Base-by-base conservation (phyloP, 140 eudicot genomes). In the Senecio squalidus region DNA sequence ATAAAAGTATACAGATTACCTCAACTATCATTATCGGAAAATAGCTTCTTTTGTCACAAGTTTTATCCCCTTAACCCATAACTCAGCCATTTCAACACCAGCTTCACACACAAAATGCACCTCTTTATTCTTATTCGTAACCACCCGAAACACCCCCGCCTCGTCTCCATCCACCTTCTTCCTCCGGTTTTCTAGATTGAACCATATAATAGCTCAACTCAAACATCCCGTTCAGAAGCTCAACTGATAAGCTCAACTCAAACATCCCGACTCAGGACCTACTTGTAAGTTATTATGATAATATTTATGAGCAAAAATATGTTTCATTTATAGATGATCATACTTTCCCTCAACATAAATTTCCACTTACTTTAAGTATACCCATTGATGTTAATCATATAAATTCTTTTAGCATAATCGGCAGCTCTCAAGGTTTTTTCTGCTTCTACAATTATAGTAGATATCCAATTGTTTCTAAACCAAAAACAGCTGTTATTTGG, bases 91-190 rank as follows among this genome's bases (percentile, higher is more conserved):
- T 11, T 80, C 84, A 29, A 18, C 55, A 48, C 94, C 97, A 67
- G 89, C 97, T 5, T 73, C 84, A 20, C 95, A 89, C 60, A 84
- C 83, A 82, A 89, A 89, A 80, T 89, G 97, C 34, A 89, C 72
- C 74, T 89, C 97, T 73, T 75, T 85, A 63, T 89, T 85, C 81
- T 49, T 85, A 3, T 86, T 89, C 15, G 97, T 89, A 40, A 82
- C 73, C 59, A 89, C 89, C 50, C 88, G 78, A 47, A 89, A 89
- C 75, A 85, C 49, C 22, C 97, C 97, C 1, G 73, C 69, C 48
- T 73, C 82, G 38, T 82, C 95, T 0, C 65, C 80, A 26, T 89
- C 97, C 3, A 20, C 47, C 65, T 82, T 89, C 54, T 70, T 80
- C 63, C 86, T 62, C 4, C 97, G 76, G 63, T 77, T 80, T n/a